phyloP scores from a whole-genome alignment of 495 filamentous ascomycete genomes.

The Penicillium ucsense region DNA sequence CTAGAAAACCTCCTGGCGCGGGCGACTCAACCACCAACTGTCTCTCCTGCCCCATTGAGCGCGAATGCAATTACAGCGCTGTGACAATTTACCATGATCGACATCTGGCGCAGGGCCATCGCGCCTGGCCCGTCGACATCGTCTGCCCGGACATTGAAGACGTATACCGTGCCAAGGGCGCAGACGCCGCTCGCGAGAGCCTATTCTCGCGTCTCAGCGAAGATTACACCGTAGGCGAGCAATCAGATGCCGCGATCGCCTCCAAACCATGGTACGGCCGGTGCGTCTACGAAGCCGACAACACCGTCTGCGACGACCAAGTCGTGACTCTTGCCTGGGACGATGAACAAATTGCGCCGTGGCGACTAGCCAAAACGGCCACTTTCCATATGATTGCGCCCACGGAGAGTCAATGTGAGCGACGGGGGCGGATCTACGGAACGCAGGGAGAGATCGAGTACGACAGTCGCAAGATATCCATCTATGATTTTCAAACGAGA shows the following conservation, averaged over 20 bases:
- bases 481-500: slow-evolving; percentile 30
- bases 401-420: slow-evolving; percentile 76
- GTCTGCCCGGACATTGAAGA: slow-evolving; percentile 89
- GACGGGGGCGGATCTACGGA: slow-evolving; percentile 76
- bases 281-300: slow-evolving; percentile 88
- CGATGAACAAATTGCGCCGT: slow-evolving; percentile 28
- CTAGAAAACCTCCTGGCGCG: slow-evolving; percentile 63
- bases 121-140: slow-evolving; percentile 75
- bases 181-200: slow-evolving; percentile 14
- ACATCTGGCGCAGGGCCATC: slow-evolving; percentile 50
- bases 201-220: slow-evolving; percentile 43
- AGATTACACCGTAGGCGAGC: slow-evolving; percentile 50
- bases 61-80: slow-evolving; percentile 72
- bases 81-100: slow-evolving; percentile 62
- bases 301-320: slow-evolving; percentile 85
- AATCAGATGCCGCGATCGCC: slow-evolving; percentile 43
- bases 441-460: slow-evolving; percentile 77
- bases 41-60: slow-evolving; percentile 63
- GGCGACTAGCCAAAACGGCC: slow-evolving; percentile 64
- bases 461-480: slow-evolving; percentile 36
- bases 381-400: slow-evolving; percentile 90
- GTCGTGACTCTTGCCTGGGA: slow-evolving; percentile 80
- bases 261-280: slow-evolving; percentile 75
- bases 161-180: slow-evolving; percentile 10
- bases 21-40: slow-evolving; percentile 84